Base-by-base conservation (phyloP, 164 flowering plant species). In the Berberis vulgaris region DNA sequence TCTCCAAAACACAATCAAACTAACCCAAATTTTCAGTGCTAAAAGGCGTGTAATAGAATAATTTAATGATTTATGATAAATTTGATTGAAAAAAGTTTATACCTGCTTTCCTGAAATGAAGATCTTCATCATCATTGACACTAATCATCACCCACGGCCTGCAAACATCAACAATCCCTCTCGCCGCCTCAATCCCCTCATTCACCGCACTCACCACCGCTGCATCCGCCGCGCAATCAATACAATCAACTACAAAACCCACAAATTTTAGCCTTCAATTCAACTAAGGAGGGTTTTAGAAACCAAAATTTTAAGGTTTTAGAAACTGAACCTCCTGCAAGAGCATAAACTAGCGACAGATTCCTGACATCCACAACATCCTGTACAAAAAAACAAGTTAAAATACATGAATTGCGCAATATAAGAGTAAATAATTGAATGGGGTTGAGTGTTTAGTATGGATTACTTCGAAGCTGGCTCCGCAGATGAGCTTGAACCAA, bases 91-190 rank as follows among this genome's bases (percentile, higher is more conserved):
- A 26, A 26, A 26, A 26, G 26, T 26, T 26, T 9, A 50, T 50
- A 50, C 96, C 91, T 39, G 97, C 96, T 80, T 88, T 88, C 41
- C 96, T 83, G 56, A 91, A 91, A 65, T 88, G 96, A 65, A 85
- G 86, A 77, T 90, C 97, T 64, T 86, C 82, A 54, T 83, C 80
- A 63, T 87, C 95, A 62, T 86, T 90, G 42, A 90, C 84, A 67
- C 97, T 88, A 57, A 90, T 83, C 92, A 90, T 90, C 3, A 86
- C 86, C 93, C 96, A 88, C 45, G 96, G 95, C 74, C 85, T 80
- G 8, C 83, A 76, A 69, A 85, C 47, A 7, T 71, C 67, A 9
- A 74, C 57, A 64, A 86, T 82, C 58, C 66, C 75, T 61, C 72
- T 70, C 0, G 95, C 97, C 5, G 83, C 90, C 50, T 83, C 81